Conservation (phyloP, 2,329 filamentous ascomycete genomes). For the Fusarium mexicanum region DNA sequence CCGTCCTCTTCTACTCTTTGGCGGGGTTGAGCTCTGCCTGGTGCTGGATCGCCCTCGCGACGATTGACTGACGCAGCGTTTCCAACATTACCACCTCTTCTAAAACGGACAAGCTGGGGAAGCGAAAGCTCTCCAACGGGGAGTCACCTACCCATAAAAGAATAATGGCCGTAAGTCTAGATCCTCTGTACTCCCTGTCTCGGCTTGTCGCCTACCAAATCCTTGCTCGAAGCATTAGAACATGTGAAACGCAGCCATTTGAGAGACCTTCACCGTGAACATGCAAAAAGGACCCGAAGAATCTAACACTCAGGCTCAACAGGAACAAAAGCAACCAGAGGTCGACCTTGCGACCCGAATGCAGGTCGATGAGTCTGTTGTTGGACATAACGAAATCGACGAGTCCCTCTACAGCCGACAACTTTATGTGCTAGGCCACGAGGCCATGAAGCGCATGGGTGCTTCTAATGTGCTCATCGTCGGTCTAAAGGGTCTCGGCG, state of each 20-base stretch:
- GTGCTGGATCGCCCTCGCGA: conserved; percentile 46
- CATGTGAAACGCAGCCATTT: conserved; percentile 6
- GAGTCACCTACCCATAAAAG: conserved; percentile 67
- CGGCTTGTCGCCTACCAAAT: background rate
- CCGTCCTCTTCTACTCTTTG: conserved; percentile 31
- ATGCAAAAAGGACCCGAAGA: background rate
- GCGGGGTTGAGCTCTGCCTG: conserved; percentile 53
- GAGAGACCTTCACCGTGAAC: background rate
- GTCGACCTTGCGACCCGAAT: conserved; percentile 71
- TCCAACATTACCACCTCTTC: conserved; percentile 50
- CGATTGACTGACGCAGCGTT: conserved; percentile 29
- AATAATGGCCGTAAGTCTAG: conserved; percentile 67
- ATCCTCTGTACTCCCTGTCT: background rate
- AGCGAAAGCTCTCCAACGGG: conserved; percentile 73
- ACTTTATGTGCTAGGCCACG: conserved; percentile 76
- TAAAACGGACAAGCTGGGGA: conserved; percentile 66
- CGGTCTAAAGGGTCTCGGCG: conserved; percentile 91
- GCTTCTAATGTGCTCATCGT: conserved; percentile 93
- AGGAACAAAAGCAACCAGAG: conserved; percentile 65
- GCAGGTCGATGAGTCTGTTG: conserved; percentile 70
- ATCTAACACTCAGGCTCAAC: conserved; percentile 16
- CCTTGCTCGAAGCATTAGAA: background rate
- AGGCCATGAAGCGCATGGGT: conserved; percentile 99
- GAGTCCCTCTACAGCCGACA: conserved; percentile 79
- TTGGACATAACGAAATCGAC: conserved; percentile 70